Base-by-base conservation (phyloP, 2,329 filamentous ascomycete genomes). In the Diaporthe sp. region DNA sequence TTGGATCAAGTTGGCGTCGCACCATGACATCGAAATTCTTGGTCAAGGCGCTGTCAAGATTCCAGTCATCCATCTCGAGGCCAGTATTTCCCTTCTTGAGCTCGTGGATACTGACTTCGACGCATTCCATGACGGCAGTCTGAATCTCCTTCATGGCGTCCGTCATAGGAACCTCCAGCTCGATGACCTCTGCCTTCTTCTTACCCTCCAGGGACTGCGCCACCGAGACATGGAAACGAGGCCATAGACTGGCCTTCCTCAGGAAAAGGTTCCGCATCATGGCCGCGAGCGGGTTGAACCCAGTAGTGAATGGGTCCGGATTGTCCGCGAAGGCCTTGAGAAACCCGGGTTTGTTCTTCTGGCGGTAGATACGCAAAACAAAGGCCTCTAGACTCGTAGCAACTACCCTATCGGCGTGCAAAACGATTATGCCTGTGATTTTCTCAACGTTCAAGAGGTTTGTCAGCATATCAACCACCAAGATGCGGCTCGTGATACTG, bases 51-150 rank as follows among this genome's bases (percentile, higher is more conserved):
- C 94, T 98, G 83, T 98, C 96, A 25, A 98, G 88, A 68, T 95
- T 98, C 96, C 96, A 98, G 81, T 98, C 96, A 76, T 97, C 96
- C 92, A 98, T 96, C 79, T 98, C 96, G 9, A 99, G 87, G 2
- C 95, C 96, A 1, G 92, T 90, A 81, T 98, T 98, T 25, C 92
- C 91, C 85, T 98, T 98, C 83, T 96, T 97, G 58, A 99, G 89
- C 84, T 99, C 97, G 73, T 94, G 92, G 78, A 99, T 97, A 82
- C 95, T 98, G 79, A 95, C 93, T 84, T 98, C 96, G 25, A 99
- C 96, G 82, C 97, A 99, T 82, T 98, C 96, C 84, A 99, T 91
- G 76, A 98, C 93, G 37, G 97, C 96, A 78, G 94, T 96, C 82
- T 99, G 97, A 55, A 99, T 98, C 57, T 95, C 92, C 76, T 90